Conservation (phyloP, 2,329 filamentous ascomycete genomes). For the Mycosphaerella sp. region DNA sequence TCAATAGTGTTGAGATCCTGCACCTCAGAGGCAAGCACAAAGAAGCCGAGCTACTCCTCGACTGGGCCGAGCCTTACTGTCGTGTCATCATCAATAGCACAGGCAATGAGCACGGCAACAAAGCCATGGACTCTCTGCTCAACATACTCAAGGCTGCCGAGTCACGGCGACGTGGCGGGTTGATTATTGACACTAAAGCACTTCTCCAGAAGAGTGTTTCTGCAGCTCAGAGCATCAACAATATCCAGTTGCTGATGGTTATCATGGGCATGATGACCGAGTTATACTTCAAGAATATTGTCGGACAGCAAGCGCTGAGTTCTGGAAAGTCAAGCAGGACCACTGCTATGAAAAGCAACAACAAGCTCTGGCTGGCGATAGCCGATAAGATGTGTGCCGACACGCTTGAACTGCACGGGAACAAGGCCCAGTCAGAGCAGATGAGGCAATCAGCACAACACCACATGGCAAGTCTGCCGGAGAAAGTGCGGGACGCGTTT, state of each 20-base stretch:
- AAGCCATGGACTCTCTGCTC: slow-evolving; percentile 71
- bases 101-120: slow-evolving; percentile 64
- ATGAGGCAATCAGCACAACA: slow-evolving; percentile 22
- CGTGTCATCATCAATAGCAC: slow-evolving; percentile 58
- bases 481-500: background rate
- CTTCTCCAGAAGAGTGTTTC: slow-evolving; percentile 68
- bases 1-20: slow-evolving; percentile 47
- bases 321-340: slow-evolving; percentile 47
- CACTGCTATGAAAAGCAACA: slow-evolving; percentile 45
- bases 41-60: slow-evolving; percentile 56
- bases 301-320: slow-evolving; percentile 56
- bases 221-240: slow-evolving; percentile 62
- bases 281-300: slow-evolving; percentile 72
- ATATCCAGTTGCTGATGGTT: slow-evolving; percentile 75
- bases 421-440: slow-evolving; percentile 26
- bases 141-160: slow-evolving; percentile 64
- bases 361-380: slow-evolving; percentile 50
- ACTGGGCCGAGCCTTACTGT: slow-evolving; percentile 62
- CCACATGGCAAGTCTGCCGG: slow-evolving; percentile 22
- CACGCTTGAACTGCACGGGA: slow-evolving; percentile 65
- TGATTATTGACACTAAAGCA: slow-evolving; percentile 69
- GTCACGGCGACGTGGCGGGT: slow-evolving; percentile 42
- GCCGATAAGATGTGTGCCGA: slow-evolving; percentile 72
- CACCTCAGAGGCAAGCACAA: slow-evolving; percentile 36
- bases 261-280: slow-evolving; percentile 79